Evolutionary conservation across 2,329 filamentous ascomycete species (phyloP).

Genomic region (Phoma sp.): DNA sequence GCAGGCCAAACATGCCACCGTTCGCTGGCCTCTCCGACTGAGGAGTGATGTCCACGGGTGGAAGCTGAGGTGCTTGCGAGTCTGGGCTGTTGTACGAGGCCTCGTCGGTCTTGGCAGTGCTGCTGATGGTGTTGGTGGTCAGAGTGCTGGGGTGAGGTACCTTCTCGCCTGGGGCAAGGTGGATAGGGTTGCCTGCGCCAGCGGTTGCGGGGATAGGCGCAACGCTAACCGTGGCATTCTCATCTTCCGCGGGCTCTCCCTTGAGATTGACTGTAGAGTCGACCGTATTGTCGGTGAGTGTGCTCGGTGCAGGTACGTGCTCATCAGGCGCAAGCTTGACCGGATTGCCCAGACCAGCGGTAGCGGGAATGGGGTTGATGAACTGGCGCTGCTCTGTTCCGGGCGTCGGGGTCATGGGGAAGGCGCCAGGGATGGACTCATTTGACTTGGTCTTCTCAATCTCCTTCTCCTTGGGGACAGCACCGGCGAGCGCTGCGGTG

Average conservation of each 20-base stretch:
- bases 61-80: constrained; percentile 56
- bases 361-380: constrained; percentile 67
- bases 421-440: constrained; percentile 66
- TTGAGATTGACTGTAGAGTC: constrained; percentile 60
- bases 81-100: constrained; percentile 86
- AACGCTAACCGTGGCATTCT: constrained; percentile 58
- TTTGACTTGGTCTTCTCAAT: constrained; percentile 30
- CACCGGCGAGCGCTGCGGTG: constrained; percentile 72
- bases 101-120: constrained; percentile 66
- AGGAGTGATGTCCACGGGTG: constrained; percentile 54
- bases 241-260: constrained; percentile 34
- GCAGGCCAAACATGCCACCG: constrained; percentile 56
- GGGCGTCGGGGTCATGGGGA: constrained; percentile 74
- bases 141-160: constrained; percentile 73
- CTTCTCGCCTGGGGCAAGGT: constrained; percentile 79
- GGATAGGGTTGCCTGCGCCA: constrained; percentile 77
- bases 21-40: constrained; percentile 53
- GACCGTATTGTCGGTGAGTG: constrained; percentile 73
- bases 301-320: constrained; percentile 73
- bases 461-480: constrained; percentile 66
- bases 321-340: constrained; percentile 81
- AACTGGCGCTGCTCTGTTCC: constrained; percentile 55
- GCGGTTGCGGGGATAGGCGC: constrained; percentile 66
- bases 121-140: constrained; percentile 74
- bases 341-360: constrained; percentile 73